Base-by-base conservation (phyloP, 805 yeast genomes). In the Yarrowia sp. region DNA sequence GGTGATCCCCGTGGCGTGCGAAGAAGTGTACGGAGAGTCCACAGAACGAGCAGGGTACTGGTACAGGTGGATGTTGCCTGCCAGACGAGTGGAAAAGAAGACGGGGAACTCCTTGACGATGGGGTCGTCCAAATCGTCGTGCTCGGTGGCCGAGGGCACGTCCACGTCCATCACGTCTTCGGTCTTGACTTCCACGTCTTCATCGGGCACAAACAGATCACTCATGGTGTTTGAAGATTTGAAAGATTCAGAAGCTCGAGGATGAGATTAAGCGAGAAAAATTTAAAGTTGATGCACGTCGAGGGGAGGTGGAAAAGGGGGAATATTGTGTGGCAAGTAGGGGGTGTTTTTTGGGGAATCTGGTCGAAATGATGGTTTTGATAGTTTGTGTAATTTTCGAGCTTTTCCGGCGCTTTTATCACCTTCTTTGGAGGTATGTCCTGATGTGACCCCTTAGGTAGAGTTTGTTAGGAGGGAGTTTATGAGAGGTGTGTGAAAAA, bases 21-120 rank as follows among this genome's bases (percentile, higher is more conserved):
- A 74, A 3, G 76, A 78, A 2, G 76, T 73, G 48, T 82, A 80
- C 0, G 84, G 80, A 64, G 84, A 78, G 8, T 72, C 74, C 55
- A 79, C 78, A 10, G 87, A 81, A 56, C 89, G 79, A 5, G 89
- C 88, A 2, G 90, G 90, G 72, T 84, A 88, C 74, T 88, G 92
- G 48, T 88, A 74, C 5, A 87, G 72, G 61, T 80, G 79, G 15
- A 87, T 70, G 22, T 77, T 71, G 42, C 77, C 72, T 8, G 75
- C 72, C 15, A 75, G 74, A 3, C 71, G 70, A 32, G 69, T 70
- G 48, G 80, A 77, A 53, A 87, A 70, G 69, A 81, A 82, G 2
- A 90, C 79, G 2, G 94, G 92, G 14, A 86, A 81, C 68, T 86
- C 89, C 43, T 82, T 77, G 1, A 88, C 80, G 0, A 90, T 82